Base-by-base conservation (phyloP, 441 rosid genomes). In the Erodium texanum region DNA sequence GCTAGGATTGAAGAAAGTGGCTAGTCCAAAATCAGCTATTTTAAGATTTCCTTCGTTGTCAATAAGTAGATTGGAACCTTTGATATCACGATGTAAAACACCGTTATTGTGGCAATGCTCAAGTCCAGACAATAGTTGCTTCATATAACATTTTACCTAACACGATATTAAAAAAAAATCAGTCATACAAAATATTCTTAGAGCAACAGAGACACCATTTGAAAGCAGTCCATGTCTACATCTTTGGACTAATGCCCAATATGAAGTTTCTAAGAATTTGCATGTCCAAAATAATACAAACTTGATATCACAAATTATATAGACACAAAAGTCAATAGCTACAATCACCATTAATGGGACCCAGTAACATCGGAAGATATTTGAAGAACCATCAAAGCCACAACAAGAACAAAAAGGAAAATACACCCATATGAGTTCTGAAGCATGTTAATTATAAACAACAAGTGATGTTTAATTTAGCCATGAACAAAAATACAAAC, bases 11-110 rank as follows among this genome's bases (percentile, higher is more conserved):
- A 71, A 90, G 79, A 88, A 88, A 36, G 90, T 85, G 66, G 97
- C 98, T 67, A 93, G 71, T 68, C 98, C 98, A 66, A 93, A 93
- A 77, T 93, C 98, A 78, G 92, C 93, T 73, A 92, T 87, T 80
- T 92, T 92, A n/a, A 92, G 76, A 67, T 76, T 76, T 34, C 98
- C 98, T 18, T 89, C 85, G 50, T 85, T 83, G 76, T 86, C 85
- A 73, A 92, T 86, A 63, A 92, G 85, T 15, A 92, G 80, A 84
- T 92, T 92, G 70, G 98, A 85, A 76, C 96, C 92, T 85, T 92
- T 92, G 68, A 92, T 83, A 77, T 90, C 98, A 15, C 98, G 87
- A 76, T 93, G 98, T 73, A 93, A 74, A 19, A 90, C 97, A 68
- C 96, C 90, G 62, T 71, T 79, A 59, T 62, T 83, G 83, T 92